Evolutionary conservation across 371 early-diverging fungal species (phyloP), one percentile per base, ranked within the genome.

Genomic region (Batrachochytrium dendrobatidis): DNA sequence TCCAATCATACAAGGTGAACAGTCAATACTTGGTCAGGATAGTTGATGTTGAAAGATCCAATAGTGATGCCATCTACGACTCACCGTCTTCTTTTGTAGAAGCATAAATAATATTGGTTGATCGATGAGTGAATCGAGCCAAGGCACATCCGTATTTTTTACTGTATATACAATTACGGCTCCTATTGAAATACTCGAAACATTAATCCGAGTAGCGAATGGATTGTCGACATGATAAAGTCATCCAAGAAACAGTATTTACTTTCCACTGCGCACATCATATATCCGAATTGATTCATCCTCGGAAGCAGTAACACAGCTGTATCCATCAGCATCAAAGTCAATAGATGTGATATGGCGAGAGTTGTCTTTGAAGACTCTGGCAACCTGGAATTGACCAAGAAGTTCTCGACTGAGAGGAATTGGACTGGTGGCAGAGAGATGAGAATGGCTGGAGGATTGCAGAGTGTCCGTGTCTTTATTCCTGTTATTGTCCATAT

Each of bases 81-180:
- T 64, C 82, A 87, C 90, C 87, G 72, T 94, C 89, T 64, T 88
- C 87, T 67, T 94, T 94, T 34, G 95, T 94, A 0, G 94, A 93
- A 26, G 92, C 87, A 71, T 94, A 85, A 28, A 94, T 73, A 31
- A 95, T 82, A 51, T 77, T 84, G 25, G 80, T 87, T 10, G 73
- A 61, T 39, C 80, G 77, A 69, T 90, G 90, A 0, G 93, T 91
- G 63, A 94, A 95, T 24, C 87, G 77, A 1, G 90, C 91, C 26
- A 90, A 69, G 44, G 83, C 76, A 58, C 86, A 87, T 6, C 92
- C 93, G 62, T 93, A 92, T 56, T 92, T 92, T 72, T 91, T 89
- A 68, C 67, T 68, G 55, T 64, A 75, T 39, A 71, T 52, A 0
- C 83, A 83, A 34, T 83, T 81, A n/a, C n/a, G n/a, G n/a, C n/a